Base-by-base conservation (phyloP, 116 monocot species). In the Iris pallida region DNA sequence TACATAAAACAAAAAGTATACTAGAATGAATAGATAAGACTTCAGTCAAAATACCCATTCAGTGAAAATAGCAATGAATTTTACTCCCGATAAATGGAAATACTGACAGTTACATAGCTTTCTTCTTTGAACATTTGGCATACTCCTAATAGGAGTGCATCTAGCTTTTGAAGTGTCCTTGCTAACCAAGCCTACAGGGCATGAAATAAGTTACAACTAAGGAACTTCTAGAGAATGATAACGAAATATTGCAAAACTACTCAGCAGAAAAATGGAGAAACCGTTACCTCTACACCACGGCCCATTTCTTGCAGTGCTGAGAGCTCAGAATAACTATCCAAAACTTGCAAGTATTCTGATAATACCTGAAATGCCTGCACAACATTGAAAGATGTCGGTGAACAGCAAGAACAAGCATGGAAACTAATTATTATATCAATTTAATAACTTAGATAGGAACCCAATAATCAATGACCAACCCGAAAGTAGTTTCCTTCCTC, bases 331-430 rank as follows among this genome's bases (percentile, higher is more conserved):
- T 90, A 90, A 76, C 77, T 83, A 52, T 98, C 98, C 72, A 98
- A 61, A 69, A 98, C 66, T 79, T 98, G 98, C 64, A 98, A 82
- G 62, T 98, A 98, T 58, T 98, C 98, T 18, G 93, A 80, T 59
- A 98, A 71, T 52, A 98, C 80, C 70, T 83, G 83, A 88, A 98
- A 98, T 71, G 98, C 98, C 98, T 98, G 76, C 43, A 71, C 14
- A 80, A 47, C 55, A 57, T 65, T 43, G 15, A 51, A 16, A 62
- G 19, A 55, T 42, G 51, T 63, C 16, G 56, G 65, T 14, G 63
- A 45, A 61, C 19, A 55, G 18, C 20, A 55, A 16, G 42, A 47
- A 55, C 20, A 64, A 30, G 30, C 11, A n/a, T 1, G 71, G 13
- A 43, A 71, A 57, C 10, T 30, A 30, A 17, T 20, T 6, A 69